Base-by-base conservation (phyloP, 1,284 basidiomycete genomes). In the Exsudoporus floridanus region DNA sequence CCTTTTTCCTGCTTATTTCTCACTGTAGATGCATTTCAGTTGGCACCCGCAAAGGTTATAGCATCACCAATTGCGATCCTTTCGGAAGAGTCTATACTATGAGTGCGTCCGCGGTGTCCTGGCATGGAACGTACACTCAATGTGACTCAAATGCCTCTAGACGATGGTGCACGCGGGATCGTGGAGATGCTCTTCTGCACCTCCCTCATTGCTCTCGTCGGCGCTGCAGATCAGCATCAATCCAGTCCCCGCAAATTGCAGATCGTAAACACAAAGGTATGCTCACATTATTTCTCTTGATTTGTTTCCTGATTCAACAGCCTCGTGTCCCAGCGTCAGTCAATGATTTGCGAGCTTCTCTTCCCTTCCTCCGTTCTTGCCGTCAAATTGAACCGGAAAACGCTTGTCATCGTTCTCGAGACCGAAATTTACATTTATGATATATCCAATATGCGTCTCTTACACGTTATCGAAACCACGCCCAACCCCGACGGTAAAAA, bases 151-250 rank as follows among this genome's bases (percentile, higher is more conserved):
- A 6, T 28, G 38, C 10, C 5, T 34, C 12, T 55, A 90, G 94
- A 90, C 65, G 93, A 97, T 59, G 94, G 94, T 3, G 92, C 96
- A 0, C 85, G 90, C 14, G 94, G 93, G 25, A 95, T 97, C 56
- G 95, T 98, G 12, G 96, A 99, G 73, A 99, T 99, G 96, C 80
- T 99, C 54, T 99, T 99, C 77, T 98, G 94, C 74, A 99, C 97
- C 4, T 97, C 94, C 9, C 82, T 99, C 55, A 94, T 99, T 49
- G 96, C 96, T 0, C 80, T 99, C 34, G 96, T 99, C 27, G 95
- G 96, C 12, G 93, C 93, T 0, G 92, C 92, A 9, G 94, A 98
- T 74, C 86, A 90, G 49, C 88, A 89, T 13, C 84, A 88, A 54
- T 90, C 89, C 33, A 92, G 88, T 69, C 94, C 94, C 3, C 79